Evolutionary conservation across 2,329 filamentous ascomycete species (phyloP).

Genomic region (Aspergillus proliferans): DNA sequence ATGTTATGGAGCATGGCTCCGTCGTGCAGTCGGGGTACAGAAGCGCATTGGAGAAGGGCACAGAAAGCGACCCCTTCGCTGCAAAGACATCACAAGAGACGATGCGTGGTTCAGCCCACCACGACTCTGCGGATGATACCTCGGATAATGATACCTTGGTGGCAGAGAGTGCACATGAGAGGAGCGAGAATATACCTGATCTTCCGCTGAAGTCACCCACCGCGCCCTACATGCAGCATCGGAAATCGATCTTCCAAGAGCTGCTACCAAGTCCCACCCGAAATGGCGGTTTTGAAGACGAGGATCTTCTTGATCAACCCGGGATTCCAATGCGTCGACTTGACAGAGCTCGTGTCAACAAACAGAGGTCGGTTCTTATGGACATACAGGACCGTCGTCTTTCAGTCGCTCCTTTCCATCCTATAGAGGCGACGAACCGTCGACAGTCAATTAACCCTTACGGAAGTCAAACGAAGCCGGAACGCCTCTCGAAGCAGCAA

Average conservation of each 20-base stretch:
- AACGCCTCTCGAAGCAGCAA: not conserved
- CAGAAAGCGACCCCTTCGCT: slow-evolving; percentile 18
- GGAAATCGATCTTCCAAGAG: no score
- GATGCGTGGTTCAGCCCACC: not conserved
- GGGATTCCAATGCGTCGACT: not conserved
- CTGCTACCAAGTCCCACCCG: not conserved
- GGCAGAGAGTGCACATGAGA: not conserved
- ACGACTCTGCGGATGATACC: not conserved
- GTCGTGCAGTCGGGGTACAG: slow-evolving; percentile 65
- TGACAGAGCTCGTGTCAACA: not conserved
- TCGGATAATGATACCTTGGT: not conserved
- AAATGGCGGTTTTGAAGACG: not conserved
- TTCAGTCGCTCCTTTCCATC: not conserved
- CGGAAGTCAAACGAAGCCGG: not conserved
- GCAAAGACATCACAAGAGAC: slow-evolving; percentile 1
- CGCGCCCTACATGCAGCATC: not conserved
- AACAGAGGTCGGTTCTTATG: not conserved
- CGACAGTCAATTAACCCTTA: not conserved
- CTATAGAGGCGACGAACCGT: not conserved
- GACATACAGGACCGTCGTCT: not conserved
- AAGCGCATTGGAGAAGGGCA: slow-evolving; percentile 44
- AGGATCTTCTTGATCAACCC: not conserved
- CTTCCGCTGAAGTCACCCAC: not conserved
- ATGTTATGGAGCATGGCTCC: slow-evolving; percentile 64
- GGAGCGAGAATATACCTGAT: not conserved